Conservation (phyloP, 2,329 filamentous ascomycete species). For the Didymella exigua region DNA sequence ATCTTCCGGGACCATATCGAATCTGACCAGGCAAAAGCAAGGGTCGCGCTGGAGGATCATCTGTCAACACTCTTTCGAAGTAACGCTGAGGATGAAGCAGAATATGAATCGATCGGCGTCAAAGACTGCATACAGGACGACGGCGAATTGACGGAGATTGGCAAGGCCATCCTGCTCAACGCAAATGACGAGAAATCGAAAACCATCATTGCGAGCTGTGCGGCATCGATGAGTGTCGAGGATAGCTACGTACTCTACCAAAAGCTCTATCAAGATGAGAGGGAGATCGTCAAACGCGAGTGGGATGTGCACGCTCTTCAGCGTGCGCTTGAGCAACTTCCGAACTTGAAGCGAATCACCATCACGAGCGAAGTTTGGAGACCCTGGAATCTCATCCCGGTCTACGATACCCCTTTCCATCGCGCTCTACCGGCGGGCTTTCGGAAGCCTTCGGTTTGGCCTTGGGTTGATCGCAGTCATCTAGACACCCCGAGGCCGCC, state of each 20-base stretch:
- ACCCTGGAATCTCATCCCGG: slow-evolving; percentile 39
- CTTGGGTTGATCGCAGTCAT: slow-evolving; percentile 36
- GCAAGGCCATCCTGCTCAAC: slow-evolving; percentile 23
- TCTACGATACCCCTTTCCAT: slow-evolving; percentile 53
- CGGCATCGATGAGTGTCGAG: slow-evolving; percentile 27
- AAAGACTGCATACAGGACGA: not conserved
- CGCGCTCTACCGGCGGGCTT: slow-evolving; percentile 50
- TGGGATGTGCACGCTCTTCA: slow-evolving; percentile 43
- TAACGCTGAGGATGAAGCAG: not conserved
- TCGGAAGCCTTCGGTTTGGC: slow-evolving; percentile 47
- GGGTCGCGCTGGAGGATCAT: not conserved
- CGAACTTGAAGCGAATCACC: slow-evolving; percentile 45
- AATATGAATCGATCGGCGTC: slow-evolving; percentile 1
- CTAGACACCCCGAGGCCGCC: not conserved
- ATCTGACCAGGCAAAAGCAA: not conserved
- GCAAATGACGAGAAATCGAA: slow-evolving; percentile 20
- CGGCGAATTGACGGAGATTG: slow-evolving; percentile 18
- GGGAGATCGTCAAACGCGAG: slow-evolving; percentile 30
- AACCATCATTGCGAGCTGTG: slow-evolving; percentile 21
- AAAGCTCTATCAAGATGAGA: slow-evolving; percentile 43
- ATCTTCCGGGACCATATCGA: slow-evolving; percentile 8
- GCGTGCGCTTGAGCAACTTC: slow-evolving; percentile 45
- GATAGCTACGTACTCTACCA: slow-evolving; percentile 40
- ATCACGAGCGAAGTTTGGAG: slow-evolving; percentile 52
- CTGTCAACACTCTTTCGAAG: not conserved